Conservation (phyloP, 768 basidiomycete genomes). For the Tulasnella sp. region DNA sequence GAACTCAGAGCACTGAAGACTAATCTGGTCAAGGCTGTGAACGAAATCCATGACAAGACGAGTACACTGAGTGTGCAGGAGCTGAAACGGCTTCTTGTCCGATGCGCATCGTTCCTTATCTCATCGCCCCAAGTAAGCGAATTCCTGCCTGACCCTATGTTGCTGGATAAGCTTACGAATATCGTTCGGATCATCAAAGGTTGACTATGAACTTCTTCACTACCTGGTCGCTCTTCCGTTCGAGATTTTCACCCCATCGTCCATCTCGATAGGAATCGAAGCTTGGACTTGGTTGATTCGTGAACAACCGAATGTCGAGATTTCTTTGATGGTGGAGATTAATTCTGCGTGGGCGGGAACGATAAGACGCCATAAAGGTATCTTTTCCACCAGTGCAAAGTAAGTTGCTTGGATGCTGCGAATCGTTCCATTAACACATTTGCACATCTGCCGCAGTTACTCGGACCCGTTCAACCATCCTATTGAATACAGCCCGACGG, state of each 20-base stretch:
- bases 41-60: conserved; percentile 57
- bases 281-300: conserved; percentile 95
- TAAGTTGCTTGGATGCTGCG: conserved; percentile 30
- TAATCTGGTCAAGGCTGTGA: conserved; percentile 53
- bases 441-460: conserved; percentile 41
- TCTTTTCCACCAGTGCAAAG: conserved; percentile 77
- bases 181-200: conserved; percentile 33
- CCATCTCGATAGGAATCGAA: conserved; percentile 79
- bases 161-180: neutral
- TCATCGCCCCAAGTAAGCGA: conserved; percentile 46
- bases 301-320: conserved; percentile 69
- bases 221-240: conserved; percentile 82
- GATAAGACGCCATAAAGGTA: conserved; percentile 61
- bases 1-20: conserved; percentile 55
- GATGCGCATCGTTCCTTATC: conserved; percentile 72
- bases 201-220: conserved; percentile 73
- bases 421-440: neutral
- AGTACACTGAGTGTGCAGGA: conserved; percentile 69
- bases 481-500: conserved; percentile 79
- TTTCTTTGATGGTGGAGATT: conserved; percentile 74
- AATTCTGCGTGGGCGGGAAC: conserved; percentile 78
- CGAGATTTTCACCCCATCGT: conserved; percentile 73
- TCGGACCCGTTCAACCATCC: conserved; percentile 79
- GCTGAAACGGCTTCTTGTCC: conserved; percentile 70
- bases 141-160: neutral